A percentile compares a stretch with the other conserved stretches of the same genome.
phyloP scores from a whole-genome alignment of 306 rosid species.

The Arachis hypogaea region DNA sequence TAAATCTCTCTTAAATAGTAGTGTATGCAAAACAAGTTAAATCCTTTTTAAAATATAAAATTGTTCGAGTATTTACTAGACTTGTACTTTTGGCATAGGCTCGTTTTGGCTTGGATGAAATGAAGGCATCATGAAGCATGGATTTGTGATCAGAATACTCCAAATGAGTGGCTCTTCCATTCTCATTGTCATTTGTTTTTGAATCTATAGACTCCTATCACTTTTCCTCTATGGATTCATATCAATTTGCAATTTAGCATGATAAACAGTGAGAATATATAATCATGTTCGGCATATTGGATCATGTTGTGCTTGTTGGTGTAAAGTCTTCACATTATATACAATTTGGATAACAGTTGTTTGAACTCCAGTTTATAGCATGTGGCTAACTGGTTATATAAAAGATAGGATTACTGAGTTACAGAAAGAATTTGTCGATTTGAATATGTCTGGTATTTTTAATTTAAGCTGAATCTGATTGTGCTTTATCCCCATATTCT shows the following conservation, averaged over 20 bases:
- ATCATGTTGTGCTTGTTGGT: conserved; percentile 30
- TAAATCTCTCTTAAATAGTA: too few species aligned
- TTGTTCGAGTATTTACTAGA: not conserved
- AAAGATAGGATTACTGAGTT: not conserved
- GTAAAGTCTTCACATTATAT: conserved; percentile 9
- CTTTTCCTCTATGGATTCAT: conserved; percentile 20
- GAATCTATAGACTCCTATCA: conserved; percentile 9
- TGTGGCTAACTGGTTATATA: conserved; percentile 25
- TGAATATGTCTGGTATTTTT: conserved; percentile 7
- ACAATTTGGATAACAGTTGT: conserved; percentile 6
- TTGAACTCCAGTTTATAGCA: conserved; percentile 29
- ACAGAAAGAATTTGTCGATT: not conserved
- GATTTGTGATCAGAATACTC: conserved; percentile 29
- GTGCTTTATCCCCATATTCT: not conserved
- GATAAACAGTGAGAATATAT: conserved; percentile 33
- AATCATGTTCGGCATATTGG: conserved; percentile 22
- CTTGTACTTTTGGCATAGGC: conserved; percentile 57
- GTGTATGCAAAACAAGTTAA: too few species aligned
- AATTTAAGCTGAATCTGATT: not conserved
- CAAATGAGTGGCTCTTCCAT: conserved; percentile 29
- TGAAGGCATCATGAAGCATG: conserved; percentile 67
- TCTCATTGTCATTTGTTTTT: conserved; percentile 10
- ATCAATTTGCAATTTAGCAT: conserved; percentile 23
- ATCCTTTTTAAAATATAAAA: too few species aligned
- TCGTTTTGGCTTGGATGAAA: conserved; percentile 83